Base-by-base conservation (phyloP, 1,284 basidiomycete species). In the Golubevia sp. region DNA sequence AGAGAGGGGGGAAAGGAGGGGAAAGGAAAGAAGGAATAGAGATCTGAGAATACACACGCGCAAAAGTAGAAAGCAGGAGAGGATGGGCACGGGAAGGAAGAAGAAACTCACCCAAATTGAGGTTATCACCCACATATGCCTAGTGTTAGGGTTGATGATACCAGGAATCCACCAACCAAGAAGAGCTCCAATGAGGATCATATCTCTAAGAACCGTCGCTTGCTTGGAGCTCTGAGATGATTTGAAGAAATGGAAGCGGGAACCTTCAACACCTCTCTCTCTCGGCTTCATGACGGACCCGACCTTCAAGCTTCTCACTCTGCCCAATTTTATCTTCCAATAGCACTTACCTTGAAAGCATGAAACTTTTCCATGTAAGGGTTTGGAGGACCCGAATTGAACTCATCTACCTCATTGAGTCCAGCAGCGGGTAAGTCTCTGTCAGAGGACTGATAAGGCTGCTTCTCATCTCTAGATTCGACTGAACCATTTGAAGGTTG, bases 161-260 rank as follows among this genome's bases (percentile, higher is more conserved):
- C 56, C 49, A 6, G 64, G 64, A 44, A 68, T 62, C 59, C 60
- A 66, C 61, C 63, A 65, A 24, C 56, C 67, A 15, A 68, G 44
- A 26, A 68, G 30, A 27, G 64, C 44, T 18, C 50, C 54, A 38
- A 70, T 64, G 44, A 70, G 53, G 25, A 49, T 59, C 44, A 70
- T 67, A 49, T 70, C 67, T 38, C 67, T 62, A 24, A 54, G 25
- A 30, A 52, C 34, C 24, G 67, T 49, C 11, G 66, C 65, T 24
- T 26, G 49, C 2, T 48, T 21, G 3, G 66, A 64, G 4, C 30
- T 34, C 30, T 34, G 30, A n/a, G n/a, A n/a, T n/a, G n/a, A n/a
- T n/a, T n/a, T n/a, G n/a, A 34, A 5, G 30, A 34, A 34, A 34
- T 3, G 30, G 11, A 34, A 11, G 11, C 11, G 4, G 30, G 30